Conservation (phyloP, 176 grass and related monocot species). For the Canna indica region DNA sequence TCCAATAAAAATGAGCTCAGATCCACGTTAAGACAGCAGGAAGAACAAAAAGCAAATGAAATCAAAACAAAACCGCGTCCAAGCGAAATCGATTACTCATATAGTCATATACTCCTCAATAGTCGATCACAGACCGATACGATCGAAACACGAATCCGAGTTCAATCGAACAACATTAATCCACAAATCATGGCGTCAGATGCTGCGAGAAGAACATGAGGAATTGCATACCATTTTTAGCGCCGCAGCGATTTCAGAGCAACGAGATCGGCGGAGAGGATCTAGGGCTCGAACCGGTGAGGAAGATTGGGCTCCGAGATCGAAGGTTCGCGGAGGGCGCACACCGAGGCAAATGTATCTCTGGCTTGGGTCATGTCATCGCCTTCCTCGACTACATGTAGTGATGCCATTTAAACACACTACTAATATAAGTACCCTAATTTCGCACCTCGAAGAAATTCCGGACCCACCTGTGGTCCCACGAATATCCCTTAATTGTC, state of each 20-base stretch:
- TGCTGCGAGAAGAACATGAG: neutral
- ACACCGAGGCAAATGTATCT: too few relatives aligned
- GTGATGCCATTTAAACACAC: too few relatives aligned
- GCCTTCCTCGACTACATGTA: too few relatives aligned
- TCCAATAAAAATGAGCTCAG: neutral
- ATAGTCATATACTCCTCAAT: neutral
- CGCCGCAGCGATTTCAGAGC: neutral
- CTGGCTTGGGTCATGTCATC: too few relatives aligned
- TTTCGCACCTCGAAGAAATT: too few relatives aligned
- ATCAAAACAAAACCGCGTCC: neutral
- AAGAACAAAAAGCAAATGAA: too few relatives aligned
- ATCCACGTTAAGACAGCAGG: too few relatives aligned
- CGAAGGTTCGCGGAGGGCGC: neutral
- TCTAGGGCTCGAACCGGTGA: neutral
- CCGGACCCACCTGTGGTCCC: too few relatives aligned
- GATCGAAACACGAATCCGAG: neutral
- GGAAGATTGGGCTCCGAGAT: neutral
- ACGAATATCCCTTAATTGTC: too few relatives aligned
- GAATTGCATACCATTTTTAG: neutral
- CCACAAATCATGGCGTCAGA: neutral
- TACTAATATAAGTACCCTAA: too few relatives aligned
- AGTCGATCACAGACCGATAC: neutral
- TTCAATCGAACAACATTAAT: neutral
- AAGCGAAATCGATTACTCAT: neutral
- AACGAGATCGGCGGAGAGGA: neutral